Conservation (phyloP, 257 asterid genomes). For the Solanum chmielewskii region DNA sequence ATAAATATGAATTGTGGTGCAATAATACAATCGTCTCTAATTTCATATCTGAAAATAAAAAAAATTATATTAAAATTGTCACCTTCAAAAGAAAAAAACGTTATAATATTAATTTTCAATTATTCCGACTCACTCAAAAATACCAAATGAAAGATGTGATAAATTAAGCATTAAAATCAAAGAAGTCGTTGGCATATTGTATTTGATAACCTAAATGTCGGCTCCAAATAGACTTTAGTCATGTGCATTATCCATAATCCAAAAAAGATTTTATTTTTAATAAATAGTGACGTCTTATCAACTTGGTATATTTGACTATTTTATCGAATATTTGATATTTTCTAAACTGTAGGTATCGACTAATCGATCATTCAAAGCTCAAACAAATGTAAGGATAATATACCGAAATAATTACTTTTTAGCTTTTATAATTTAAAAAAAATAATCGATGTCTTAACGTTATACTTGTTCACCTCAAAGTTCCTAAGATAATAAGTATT, state of each 20-base stretch:
- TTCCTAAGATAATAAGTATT: too few relatives aligned
- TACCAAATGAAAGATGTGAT: neutral
- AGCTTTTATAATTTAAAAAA: neutral
- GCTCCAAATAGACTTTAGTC: neutral
- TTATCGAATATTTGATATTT: neutral
- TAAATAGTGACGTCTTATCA: neutral
- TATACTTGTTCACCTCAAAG: too few relatives aligned
- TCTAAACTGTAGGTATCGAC: too few relatives aligned
- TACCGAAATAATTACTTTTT: neutral
- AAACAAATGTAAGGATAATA: neutral
- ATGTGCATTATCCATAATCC: neutral
- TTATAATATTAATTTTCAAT: too few relatives aligned
- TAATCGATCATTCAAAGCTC: neutral
- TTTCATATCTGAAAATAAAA: too few relatives aligned
- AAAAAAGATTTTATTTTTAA: neutral
- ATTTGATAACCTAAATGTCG: neutral
- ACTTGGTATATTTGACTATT: neutral
- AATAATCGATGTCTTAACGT: neutral
- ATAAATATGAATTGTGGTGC: too few relatives aligned
- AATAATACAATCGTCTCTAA: too few relatives aligned
- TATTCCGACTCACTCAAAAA: too few relatives aligned
- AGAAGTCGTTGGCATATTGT: neutral
- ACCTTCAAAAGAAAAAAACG: too few relatives aligned
- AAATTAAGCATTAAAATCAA: neutral
- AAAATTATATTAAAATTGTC: too few relatives aligned